A percentile compares a stretch with the other conserved stretches of the same genome.
Conservation (phyloP, 1,284 basidiomycete species). For the Phylloboletellus chloephorus region DNA sequence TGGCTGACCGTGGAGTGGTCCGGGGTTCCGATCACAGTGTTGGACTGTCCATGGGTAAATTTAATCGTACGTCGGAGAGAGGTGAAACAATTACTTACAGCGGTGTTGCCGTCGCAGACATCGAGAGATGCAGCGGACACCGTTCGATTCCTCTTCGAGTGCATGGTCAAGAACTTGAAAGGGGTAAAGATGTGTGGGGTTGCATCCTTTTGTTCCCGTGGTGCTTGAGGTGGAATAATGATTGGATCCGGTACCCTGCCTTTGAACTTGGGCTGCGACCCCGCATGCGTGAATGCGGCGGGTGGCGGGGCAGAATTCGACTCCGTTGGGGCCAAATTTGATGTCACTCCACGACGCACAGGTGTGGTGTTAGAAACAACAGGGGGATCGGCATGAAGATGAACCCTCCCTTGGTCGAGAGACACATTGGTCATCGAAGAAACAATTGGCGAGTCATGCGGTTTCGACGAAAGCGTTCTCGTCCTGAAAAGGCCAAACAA, state of each 20-base stretch:
- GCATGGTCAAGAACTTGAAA: conserved; percentile 49
- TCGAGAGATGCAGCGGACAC: conserved; percentile 71
- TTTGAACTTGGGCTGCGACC: conserved; percentile 19
- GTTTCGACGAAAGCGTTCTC: conserved; percentile 33
- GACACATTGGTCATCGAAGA: conserved; percentile 18
- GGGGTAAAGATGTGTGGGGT: conserved; percentile 51
- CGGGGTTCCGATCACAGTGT: conserved; percentile 67
- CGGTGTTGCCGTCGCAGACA: conserved; percentile 64
- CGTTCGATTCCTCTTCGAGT: conserved; percentile 54
- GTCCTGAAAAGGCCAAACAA: conserved; percentile 30
- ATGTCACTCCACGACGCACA: conserved; percentile 13
- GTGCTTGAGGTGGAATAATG: conserved; percentile 16
- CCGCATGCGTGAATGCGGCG: conserved; percentile 6
- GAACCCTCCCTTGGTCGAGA: conserved; percentile 20
- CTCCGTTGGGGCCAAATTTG: conserved; percentile 17
- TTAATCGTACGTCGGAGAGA: conserved; percentile 13
- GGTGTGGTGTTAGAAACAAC: conserved; percentile 3
- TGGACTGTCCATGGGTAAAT: conserved; percentile 39
- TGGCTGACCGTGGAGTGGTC: conserved; percentile 63
- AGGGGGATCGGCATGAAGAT: conserved; percentile 12
- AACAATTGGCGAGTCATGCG: conserved; percentile 16
- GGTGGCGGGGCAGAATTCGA: conserved; percentile 5
- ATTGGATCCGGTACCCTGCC: conserved; percentile 28
- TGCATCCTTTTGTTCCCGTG: conserved; percentile 36
- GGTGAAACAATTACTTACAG: conserved; percentile 44